These are phyloP conservation scores for Amaranthus tricolor DNA, from an alignment of 179 eudicot genomes.

Conservation along the genomic window DNA sequence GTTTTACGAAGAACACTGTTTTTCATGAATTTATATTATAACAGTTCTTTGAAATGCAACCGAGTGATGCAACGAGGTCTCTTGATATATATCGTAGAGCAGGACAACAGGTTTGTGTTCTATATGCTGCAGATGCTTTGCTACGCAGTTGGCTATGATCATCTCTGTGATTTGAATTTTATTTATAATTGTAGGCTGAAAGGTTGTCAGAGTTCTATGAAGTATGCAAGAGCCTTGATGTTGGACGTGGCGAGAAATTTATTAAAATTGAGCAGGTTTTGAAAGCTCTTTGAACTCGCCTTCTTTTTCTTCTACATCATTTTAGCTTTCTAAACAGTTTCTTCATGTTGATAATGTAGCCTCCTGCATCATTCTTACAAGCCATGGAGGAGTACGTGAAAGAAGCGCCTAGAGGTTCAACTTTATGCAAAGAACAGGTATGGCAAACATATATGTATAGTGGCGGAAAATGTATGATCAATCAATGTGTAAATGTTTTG, in stretches of 20 bases:
- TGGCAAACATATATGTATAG: not conserved
- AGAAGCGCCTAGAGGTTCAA: slow-evolving; percentile 82
- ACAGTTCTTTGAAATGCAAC: slow-evolving; percentile 98
- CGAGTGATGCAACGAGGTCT: slow-evolving; percentile 76
- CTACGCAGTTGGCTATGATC: slow-evolving; percentile 4
- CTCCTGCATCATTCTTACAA: slow-evolving; percentile 91
- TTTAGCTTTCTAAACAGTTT: slow-evolving; percentile 8
- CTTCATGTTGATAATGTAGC: slow-evolving; percentile 45
- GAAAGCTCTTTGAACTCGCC: not conserved
- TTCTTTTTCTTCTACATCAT: not conserved
- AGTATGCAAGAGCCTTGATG: slow-evolving; percentile 76
- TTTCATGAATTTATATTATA: not conserved
- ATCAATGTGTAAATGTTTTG: not conserved
- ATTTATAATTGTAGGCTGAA: slow-evolving; percentile 60
- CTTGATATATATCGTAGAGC: slow-evolving; percentile 89
- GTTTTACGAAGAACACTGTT: slow-evolving; percentile 6
- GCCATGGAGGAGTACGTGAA: slow-evolving; percentile 98
- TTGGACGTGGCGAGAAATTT: slow-evolving; percentile 82
- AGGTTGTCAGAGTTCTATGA: slow-evolving; percentile 89
- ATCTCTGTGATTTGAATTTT: slow-evolving; percentile 10
- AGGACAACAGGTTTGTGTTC: slow-evolving; percentile 65
- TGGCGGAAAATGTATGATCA: not conserved
- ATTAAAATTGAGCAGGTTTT: slow-evolving; percentile 83
- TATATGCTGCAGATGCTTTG: not conserved
- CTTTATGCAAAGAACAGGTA: slow-evolving; percentile 76